Evolutionary conservation across 2,329 filamentous ascomycete genomes (phyloP), one percentile per base, ranked within the genome.

Genomic region (Claviceps maximensis): DNA sequence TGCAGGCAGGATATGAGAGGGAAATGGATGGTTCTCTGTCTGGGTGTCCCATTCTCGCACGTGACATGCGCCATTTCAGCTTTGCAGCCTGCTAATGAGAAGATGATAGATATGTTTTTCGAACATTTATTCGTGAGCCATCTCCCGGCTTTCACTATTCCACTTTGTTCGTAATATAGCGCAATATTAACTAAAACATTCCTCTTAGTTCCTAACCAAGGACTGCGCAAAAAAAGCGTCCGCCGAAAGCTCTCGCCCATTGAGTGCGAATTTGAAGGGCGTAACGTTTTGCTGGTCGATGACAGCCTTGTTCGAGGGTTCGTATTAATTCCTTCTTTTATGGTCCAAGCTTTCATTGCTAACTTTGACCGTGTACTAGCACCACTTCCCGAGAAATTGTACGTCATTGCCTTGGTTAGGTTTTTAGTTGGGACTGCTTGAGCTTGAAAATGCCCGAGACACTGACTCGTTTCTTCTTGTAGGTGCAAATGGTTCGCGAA

Each of bases 221-320:
- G 36, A 29, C 53, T 65, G 55, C 74, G 79, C 83, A 19, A 93
- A 62, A 91, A 91, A 70, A 86, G 88, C 59, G 89, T 97, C 10
- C 84, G 91, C 4, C 81, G 90, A 49, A 97, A 97, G 71, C 77
- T 97, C 41, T 91, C 87, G 56, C 82, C 90, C 21, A 95, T 96
- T 69, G 80, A 83, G 27, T 82, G 84, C 40, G 89, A 96, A 65
- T 96, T 96, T 69, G 75, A 83, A 54, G 87, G 79, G 59, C 84
- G 86, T 61, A 86, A 84, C 55, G 86, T 97, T 8, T 75, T 89
- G 12, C 73, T 97, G 0, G 87, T 96, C 1, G 91, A 96, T 60
- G 91, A 96, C 69, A 88, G 83, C 60, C 89, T 95, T 55, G 90
- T 95, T 4, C 80, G 90, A 8, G 89, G 19, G 51, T 38, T 29